Conservation (phyloP, 2,329 filamentous ascomycete species). For the Mariannaea elegans region DNA sequence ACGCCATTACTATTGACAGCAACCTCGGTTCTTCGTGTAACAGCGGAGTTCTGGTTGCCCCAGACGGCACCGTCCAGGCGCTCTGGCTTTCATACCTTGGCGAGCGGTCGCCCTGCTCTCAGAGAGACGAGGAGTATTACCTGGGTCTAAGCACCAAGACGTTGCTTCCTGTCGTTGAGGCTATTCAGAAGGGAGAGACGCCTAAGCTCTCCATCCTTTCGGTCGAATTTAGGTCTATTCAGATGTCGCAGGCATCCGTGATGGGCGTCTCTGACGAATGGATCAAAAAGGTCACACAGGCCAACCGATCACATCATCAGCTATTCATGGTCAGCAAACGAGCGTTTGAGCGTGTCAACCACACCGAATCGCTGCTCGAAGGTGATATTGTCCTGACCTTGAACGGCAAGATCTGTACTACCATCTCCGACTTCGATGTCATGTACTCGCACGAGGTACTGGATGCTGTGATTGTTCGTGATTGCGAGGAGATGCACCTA, state of each 20-base stretch:
- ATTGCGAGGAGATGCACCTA: slow-evolving; percentile 80
- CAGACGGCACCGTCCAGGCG: slow-evolving; percentile 92
- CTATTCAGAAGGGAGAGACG: slow-evolving; percentile 81
- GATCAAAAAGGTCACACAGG: slow-evolving; percentile 88
- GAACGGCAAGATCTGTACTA: slow-evolving; percentile 91
- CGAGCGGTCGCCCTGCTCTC: slow-evolving; percentile 79
- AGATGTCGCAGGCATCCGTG: slow-evolving; percentile 95
- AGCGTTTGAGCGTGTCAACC: slow-evolving; percentile 66
- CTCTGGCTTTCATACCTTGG: slow-evolving; percentile 97
- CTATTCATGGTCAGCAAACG: slow-evolving; percentile 99
- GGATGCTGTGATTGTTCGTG: slow-evolving; percentile 86
- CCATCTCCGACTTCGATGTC: slow-evolving; percentile 90
- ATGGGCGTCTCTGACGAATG: slow-evolving; percentile 97
- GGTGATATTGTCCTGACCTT: slow-evolving; percentile 92
- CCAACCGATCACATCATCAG: slow-evolving; percentile 92
- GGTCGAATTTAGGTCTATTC: slow-evolving; percentile 92
- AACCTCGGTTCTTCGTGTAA: slow-evolving; percentile 90
- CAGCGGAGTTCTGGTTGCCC: slow-evolving; percentile 88
- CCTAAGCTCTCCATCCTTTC: slow-evolving; percentile 91
- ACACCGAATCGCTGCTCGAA: slow-evolving; percentile 74
- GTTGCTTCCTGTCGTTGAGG: slow-evolving; percentile 84
- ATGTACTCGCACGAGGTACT: slow-evolving; percentile 92
- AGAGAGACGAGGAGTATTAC: slow-evolving; percentile 96
- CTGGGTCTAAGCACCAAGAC: slow-evolving; percentile 90
- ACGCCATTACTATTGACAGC: slow-evolving; percentile 97